phyloP scores from a whole-genome alignment of 2,329 filamentous ascomycete species.

The Onygenales sp. region DNA sequence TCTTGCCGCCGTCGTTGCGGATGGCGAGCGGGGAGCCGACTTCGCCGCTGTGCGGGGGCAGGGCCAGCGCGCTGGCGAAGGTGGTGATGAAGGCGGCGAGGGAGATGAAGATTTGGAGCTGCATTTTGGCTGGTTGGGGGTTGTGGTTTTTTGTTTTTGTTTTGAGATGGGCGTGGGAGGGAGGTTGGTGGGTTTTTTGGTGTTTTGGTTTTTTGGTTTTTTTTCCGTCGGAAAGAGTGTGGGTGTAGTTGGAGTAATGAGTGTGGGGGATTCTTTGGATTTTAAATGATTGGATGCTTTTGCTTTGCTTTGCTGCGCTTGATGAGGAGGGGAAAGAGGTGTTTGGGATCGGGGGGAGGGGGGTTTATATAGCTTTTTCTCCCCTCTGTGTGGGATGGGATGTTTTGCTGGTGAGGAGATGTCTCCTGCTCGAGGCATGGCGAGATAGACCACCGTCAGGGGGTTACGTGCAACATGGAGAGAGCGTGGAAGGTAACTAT shows the following conservation, averaged over 20 bases:
- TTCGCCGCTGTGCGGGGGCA: neutral
- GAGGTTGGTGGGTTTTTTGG: neutral
- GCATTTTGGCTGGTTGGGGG: neutral
- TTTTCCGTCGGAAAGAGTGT: neutral
- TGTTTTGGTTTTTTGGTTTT: neutral
- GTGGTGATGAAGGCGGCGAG: neutral
- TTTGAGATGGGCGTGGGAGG: neutral
- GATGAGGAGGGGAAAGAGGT: neutral
- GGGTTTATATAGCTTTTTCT: constrained; percentile 1
- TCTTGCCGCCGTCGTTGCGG: neutral
- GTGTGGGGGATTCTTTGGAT: neutral
- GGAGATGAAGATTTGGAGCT: constrained; percentile 3
- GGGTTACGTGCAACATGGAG: too few species aligned
- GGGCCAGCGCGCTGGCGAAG: neutral
- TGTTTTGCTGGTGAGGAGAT: neutral
- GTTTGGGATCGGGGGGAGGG: neutral
- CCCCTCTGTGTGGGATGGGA: neutral
- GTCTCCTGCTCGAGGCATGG: neutral
- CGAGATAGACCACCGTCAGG: too few species aligned
- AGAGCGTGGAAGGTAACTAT: too few species aligned
- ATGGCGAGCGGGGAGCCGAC: neutral
- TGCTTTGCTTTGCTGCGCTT: neutral
- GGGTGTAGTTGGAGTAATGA: neutral
- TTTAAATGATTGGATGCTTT: neutral
- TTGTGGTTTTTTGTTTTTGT: neutral